Base-by-base conservation (phyloP, 805 yeast genomes). In the Saccharomycopsis amapae region DNA sequence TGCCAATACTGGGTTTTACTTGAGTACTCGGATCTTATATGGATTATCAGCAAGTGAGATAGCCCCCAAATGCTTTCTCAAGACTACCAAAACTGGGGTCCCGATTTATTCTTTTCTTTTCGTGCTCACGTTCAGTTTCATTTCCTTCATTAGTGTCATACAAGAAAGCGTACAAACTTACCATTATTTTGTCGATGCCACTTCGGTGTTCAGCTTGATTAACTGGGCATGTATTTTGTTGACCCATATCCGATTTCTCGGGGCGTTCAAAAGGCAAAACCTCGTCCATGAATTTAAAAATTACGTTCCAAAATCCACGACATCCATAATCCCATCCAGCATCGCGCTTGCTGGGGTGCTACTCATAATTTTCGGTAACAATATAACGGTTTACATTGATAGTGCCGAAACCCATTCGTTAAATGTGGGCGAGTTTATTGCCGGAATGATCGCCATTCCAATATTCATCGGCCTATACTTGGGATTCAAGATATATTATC, bases 401-500 rank as follows among this genome's bases (percentile, higher is more conserved):
- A 71, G 75, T 47, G 64, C 44, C 7, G 28, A 28, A 24, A 37
- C 38, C 15, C 12, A 34, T 12, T 7, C 35, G 15, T 6, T 7
- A 6, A 13, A 30, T 6, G 79, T 78, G 64, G 75, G 77, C 62
- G 68, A 69, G 17, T 85, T 85, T 58, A 80, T 84, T 57, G 81
- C 90, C 28, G 88, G 89, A 38, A 83, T 84, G 64, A 79, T 84
- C 56, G 84, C 85, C 25, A 71, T 83, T 40, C 75, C 75, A 15
- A 64, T 69, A 7, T 70, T 66, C 51, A 2, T 68, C 17, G 53
- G 62, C 7, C 25, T 58, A 59, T 58, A 62, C 53, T 41, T 39
- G 54, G 50, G 68, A 63, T 15, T 68, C 62, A 64, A 70, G 67
- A 56, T 41, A 5, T 40, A 46, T 18, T 46, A 22, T 30, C 22